A percentile compares a stretch with the other conserved stretches of the same genome.
phyloP scores from a whole-genome alignment of 2,329 filamentous ascomycete species.

The Apiospora phragmitis region DNA sequence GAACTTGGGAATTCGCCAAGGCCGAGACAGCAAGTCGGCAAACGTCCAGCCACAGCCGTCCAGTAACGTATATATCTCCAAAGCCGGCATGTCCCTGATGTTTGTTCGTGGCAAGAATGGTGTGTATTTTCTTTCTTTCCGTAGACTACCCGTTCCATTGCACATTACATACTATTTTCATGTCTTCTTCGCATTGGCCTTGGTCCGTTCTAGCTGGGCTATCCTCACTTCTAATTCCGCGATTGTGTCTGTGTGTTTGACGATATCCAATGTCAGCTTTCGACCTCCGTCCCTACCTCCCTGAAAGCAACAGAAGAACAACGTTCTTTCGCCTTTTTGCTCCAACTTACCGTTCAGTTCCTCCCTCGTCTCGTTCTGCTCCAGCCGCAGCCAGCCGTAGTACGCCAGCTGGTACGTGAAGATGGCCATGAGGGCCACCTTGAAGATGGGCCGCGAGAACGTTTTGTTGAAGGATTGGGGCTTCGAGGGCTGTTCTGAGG shows the following conservation, averaged over 20 bases:
- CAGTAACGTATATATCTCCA: neutral
- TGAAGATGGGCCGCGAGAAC: conserved; percentile 72
- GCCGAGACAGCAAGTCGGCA: neutral
- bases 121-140: neutral
- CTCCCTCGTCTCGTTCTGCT: conserved; percentile 66
- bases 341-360: conserved; percentile 54
- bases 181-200: conserved; percentile 5
- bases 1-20: neutral
- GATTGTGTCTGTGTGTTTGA: conserved; percentile 11
- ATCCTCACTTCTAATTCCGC: conserved; percentile 13
- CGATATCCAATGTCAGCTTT: neutral
- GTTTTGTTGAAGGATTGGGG: conserved; percentile 72
- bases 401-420: conserved; percentile 79
- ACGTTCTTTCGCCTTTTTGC: neutral
- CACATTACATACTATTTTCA: too few relatives aligned
- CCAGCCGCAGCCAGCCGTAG: conserved; percentile 73
- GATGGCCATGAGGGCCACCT: conserved; percentile 72
- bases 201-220: conserved; percentile 7
- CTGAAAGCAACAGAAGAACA: neutral
- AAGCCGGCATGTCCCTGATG: neutral
- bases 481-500: neutral
- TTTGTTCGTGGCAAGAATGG: neutral
- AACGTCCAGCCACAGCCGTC: neutral
- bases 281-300: neutral
- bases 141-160: too few relatives aligned